Evolutionary conservation across 495 filamentous ascomycete species (phyloP).

Genomic region (Hyphodiscus hymeniophilus): DNA sequence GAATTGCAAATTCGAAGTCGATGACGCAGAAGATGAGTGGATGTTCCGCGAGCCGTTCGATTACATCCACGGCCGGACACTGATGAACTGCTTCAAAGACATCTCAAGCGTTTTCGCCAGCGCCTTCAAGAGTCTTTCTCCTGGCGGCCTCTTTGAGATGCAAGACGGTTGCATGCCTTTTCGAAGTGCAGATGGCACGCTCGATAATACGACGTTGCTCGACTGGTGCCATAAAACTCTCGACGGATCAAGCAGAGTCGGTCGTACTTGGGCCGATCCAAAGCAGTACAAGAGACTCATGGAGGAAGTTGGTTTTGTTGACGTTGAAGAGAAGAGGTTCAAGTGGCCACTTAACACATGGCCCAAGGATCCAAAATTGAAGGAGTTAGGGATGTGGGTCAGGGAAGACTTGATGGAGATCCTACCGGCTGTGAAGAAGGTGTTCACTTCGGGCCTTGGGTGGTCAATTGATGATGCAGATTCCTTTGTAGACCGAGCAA

Average conservation of each 20-base stretch:
- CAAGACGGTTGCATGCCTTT: neutral
- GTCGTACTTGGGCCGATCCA: slow-evolving; percentile 5
- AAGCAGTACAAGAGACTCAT: slow-evolving; percentile 26
- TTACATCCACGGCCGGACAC: slow-evolving; percentile 19
- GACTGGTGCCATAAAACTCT: slow-evolving; percentile 8
- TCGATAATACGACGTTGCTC: neutral
- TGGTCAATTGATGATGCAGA: slow-evolving; percentile 3
- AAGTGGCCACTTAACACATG: slow-evolving; percentile 45
- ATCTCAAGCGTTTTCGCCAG: neutral
- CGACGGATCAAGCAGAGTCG: slow-evolving; percentile 14
- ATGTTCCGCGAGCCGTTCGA: slow-evolving; percentile 34
- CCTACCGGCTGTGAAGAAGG: slow-evolving; percentile 3
- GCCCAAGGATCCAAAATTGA: slow-evolving; percentile 37
- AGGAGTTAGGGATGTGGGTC: slow-evolving; percentile 37
- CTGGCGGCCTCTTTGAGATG: neutral
- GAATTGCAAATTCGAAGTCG: slow-evolving; percentile 39
- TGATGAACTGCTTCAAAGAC: slow-evolving; percentile 3
- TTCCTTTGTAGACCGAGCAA: slow-evolving; percentile 3
- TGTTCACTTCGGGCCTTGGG: slow-evolving; percentile 1
- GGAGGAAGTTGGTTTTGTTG: slow-evolving; percentile 48
- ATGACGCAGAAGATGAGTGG: slow-evolving; percentile 44
- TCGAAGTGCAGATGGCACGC: neutral
- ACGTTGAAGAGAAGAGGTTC: slow-evolving; percentile 38
- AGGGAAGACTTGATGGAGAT: slow-evolving; percentile 30
- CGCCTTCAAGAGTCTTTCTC: neutral